Evolutionary conservation across 306 rosid species (phyloP), one percentile per base, ranked within the genome.

Genomic region (Cucurbita pepo): DNA sequence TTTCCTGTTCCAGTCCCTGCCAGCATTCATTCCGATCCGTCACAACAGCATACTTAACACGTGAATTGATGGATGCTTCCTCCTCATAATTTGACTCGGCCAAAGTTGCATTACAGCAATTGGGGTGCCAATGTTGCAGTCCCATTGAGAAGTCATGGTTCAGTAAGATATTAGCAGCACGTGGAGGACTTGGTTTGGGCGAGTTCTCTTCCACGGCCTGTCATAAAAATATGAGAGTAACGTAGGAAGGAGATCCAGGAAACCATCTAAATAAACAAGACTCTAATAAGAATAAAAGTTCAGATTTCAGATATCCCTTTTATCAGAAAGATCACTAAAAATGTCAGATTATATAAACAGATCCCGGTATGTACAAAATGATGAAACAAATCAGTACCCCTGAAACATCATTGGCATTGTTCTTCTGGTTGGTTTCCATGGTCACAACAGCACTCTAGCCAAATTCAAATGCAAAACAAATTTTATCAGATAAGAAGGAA

Each of bases 1-100:
- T 89, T 52, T 91, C 95, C 83, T 91, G 99, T 83, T 87, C 99
- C 70, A 86, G 85, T 40, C 99, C 99, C 79, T 95, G 99, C 99
- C 99, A 95, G 78, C 90, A 75, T 83, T 91, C 95, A 25, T 79
- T 85, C 25, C 97, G 87, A 60, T 89, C 65, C 0, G 85, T 78
- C 25, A 88, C 90, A 79, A 91, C 92, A 44, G 84, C 96, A 78
- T 84, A 84, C 52, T 77, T 85, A 30, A 77, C 76, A 25, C 54
- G 72, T 3, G 66, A 71, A 53, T 55, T 78, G 57, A 57, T 67
- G 15, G 78, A 73, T 44, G 44, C 25, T 58, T 76, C 88, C 47
- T 80, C 77, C 41, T 61, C 79, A 83, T 78, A 34, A 41, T 78
- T 84, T 37, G 86, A 71, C 71, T 79, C 69, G 5, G 83, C 80